Conservation (phyloP, 2,329 filamentous ascomycete genomes). For the Fusarium sp. region DNA sequence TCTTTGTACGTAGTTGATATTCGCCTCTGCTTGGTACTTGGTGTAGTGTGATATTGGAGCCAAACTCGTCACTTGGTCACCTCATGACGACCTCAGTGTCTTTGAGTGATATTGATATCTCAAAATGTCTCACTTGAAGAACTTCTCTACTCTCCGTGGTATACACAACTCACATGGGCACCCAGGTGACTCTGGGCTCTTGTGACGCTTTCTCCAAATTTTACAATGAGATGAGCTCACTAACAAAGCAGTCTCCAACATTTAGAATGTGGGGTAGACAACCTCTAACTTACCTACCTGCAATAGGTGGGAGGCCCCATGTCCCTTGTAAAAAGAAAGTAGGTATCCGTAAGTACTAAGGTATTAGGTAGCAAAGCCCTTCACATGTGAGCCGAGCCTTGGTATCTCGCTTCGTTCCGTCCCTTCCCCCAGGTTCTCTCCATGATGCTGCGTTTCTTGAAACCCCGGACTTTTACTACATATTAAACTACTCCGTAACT, state of each 20-base stretch:
- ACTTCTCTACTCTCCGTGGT: background rate
- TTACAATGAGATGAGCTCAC: conserved; percentile 15
- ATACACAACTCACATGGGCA: conserved; percentile 3
- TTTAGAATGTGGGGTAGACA: conserved; percentile 20
- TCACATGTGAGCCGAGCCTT: conserved; percentile 32
- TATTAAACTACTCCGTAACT: too few relatives aligned
- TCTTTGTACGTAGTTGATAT: conserved; percentile 7
- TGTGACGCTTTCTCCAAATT: conserved; percentile 17
- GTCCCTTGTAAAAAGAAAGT: background rate
- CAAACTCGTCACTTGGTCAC: background rate
- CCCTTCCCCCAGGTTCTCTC: conserved; percentile 20
- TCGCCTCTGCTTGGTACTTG: conserved; percentile 14
- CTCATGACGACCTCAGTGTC: background rate
- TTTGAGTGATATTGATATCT: background rate
- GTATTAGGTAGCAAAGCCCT: background rate
- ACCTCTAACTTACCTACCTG: background rate
- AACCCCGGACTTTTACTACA: too few relatives aligned
- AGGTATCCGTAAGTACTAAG: too few relatives aligned
- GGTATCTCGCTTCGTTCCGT: conserved; percentile 11
- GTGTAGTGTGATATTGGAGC: background rate
- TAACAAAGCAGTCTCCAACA: conserved; percentile 6
- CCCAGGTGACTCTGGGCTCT: conserved; percentile 15
- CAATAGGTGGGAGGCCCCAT: conserved; percentile 9
- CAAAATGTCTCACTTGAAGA: background rate
- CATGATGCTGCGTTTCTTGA: background rate